These are phyloP conservation scores for Purshia tridentata DNA, from an alignment of 306 rosid genomes.

Conservation along the genomic window DNA sequence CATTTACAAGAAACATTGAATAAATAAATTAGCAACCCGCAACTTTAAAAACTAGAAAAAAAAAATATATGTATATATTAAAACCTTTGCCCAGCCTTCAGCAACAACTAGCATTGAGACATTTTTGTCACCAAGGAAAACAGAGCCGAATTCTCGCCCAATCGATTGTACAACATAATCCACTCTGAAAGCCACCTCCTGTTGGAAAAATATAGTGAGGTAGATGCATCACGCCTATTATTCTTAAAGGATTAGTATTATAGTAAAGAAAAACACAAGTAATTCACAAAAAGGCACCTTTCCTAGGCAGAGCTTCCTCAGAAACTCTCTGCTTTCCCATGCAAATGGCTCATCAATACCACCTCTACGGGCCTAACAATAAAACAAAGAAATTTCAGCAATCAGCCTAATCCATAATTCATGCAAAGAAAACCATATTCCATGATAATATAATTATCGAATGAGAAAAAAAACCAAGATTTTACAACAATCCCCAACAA, in stretches of 20 bases:
- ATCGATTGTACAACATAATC: slow-evolving; percentile 85
- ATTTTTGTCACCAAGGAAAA: slow-evolving; percentile 77
- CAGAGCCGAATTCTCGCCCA: slow-evolving; percentile 86
- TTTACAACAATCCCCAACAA: neutral
- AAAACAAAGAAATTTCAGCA: neutral
- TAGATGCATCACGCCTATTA: slow-evolving; percentile 5
- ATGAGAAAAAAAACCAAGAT: neutral
- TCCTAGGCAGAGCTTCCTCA: slow-evolving; percentile 86
- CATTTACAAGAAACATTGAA: slow-evolving; percentile 1
- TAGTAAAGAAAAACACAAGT: slow-evolving; percentile 1
- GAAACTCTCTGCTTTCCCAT: slow-evolving; percentile 92
- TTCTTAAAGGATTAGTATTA: neutral
- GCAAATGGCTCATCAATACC: slow-evolving; percentile 92
- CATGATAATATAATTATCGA: neutral
- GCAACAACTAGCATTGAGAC: slow-evolving; percentile 74
- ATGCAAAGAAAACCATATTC: neutral
- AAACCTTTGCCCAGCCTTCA: slow-evolving; percentile 97
- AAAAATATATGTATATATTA: neutral
- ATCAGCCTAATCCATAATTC: neutral
- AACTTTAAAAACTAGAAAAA: slow-evolving; percentile 10
- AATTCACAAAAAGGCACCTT: slow-evolving; percentile 47
- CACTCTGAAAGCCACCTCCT: slow-evolving; percentile 87
- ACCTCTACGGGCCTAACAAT: slow-evolving; percentile 77
- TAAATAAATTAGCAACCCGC: neutral
- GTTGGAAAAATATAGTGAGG: slow-evolving; percentile 25